Evolutionary conservation across 805 yeast genomes (phyloP).

Genomic region (Candida montana): DNA sequence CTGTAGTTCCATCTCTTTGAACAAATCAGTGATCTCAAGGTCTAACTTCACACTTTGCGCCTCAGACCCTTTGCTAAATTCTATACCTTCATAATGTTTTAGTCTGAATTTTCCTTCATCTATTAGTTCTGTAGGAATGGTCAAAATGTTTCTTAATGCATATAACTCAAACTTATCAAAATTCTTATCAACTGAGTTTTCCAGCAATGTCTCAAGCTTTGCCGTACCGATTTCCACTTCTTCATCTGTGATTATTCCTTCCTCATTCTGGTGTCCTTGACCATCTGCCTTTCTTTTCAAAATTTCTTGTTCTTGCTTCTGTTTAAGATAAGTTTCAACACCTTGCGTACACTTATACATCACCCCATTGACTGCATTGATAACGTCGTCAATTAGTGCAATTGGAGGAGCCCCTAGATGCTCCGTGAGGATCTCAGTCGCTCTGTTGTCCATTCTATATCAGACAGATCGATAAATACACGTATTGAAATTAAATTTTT

Average conservation of each 20-base stretch:
- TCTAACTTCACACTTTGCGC: conserved; percentile 24
- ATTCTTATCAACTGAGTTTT: conserved; percentile 68
- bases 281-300: not conserved
- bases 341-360: conserved; percentile 79
- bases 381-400: conserved; percentile 77
- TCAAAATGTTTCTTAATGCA: conserved; percentile 68
- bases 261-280: conserved; percentile 21
- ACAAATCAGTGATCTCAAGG: conserved; percentile 27
- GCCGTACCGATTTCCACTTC: conserved; percentile 76
- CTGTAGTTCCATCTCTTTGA: conserved; percentile 38
- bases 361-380: conserved; percentile 79
- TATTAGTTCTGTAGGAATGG: conserved; percentile 46
- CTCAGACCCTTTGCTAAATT: conserved; percentile 16
- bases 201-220: conserved; percentile 69
- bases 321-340: conserved; percentile 57
- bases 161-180: conserved; percentile 86
- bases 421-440: conserved; percentile 64
- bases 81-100: conserved; percentile 60
- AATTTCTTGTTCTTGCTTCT: conserved; percentile 17
- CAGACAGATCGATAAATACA: too few relatives aligned
- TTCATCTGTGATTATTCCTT: conserved; percentile 24
- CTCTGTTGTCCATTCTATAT: conserved; percentile 6
- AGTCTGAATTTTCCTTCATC: conserved; percentile 63
- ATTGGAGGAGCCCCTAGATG: conserved; percentile 84
- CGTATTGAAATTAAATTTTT: too few relatives aligned